Conservation (phyloP, 2,329 filamentous ascomycete species). For the Sclerotinia glacialis region DNA sequence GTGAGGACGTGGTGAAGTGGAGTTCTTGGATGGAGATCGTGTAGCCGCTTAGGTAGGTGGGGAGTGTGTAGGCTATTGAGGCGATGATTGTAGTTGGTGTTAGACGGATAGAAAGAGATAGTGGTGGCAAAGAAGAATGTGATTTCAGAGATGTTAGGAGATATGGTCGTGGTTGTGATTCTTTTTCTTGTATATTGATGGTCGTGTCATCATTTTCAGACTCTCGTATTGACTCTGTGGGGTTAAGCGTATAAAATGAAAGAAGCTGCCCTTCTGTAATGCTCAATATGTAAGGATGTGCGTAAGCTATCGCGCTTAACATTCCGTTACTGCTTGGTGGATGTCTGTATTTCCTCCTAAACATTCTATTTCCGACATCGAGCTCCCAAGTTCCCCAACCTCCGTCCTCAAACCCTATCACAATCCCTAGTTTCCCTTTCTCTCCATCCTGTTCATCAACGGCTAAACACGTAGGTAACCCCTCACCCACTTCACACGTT, state of each 20-base stretch:
- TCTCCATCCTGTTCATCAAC: slow-evolving; percentile 54
- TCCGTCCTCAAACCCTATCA: slow-evolving; percentile 70
- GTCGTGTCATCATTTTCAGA: background rate
- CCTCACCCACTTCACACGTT: slow-evolving; percentile 41
- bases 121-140: slow-evolving; percentile 71
- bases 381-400: slow-evolving; percentile 69
- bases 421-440: slow-evolving; percentile 53
- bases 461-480: slow-evolving; percentile 60
- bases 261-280: slow-evolving; percentile 73
- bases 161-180: slow-evolving; percentile 32
- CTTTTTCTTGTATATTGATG: background rate
- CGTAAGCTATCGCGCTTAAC: slow-evolving; percentile 68
- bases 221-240: background rate
- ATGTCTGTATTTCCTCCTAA: slow-evolving; percentile 31
- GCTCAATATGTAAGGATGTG: slow-evolving; percentile 73
- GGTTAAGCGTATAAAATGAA: slow-evolving; percentile 63
- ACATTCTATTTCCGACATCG: slow-evolving; percentile 42
- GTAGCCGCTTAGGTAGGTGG: slow-evolving; percentile 75
- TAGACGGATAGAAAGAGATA: slow-evolving; percentile 78
- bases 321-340: slow-evolving; percentile 39
- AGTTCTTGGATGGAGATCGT: slow-evolving; percentile 84
- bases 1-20: slow-evolving; percentile 15
- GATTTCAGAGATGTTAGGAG: slow-evolving; percentile 78
- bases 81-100: slow-evolving; percentile 65
- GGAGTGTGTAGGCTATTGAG: slow-evolving; percentile 82